Evolutionary conservation across 225 moss, liverwort and hornwort species (phyloP), one percentile per base, ranked within the genome.

Genomic region (Pseudisothecium myosuroides): DNA sequence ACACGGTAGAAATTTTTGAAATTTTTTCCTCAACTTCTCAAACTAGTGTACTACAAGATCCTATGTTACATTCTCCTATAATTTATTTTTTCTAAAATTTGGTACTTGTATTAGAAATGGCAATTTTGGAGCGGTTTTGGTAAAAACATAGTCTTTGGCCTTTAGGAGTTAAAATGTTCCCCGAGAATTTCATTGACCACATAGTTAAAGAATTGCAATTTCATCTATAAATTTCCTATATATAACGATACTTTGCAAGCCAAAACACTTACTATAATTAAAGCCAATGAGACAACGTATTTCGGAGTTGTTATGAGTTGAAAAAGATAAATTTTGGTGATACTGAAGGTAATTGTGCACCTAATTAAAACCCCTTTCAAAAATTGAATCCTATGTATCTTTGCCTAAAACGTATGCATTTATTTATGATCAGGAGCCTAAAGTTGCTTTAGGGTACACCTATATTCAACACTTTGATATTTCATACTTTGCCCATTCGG

Each of bases 361-460:
- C 16, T 72, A 8, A 13, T 43, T 27, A 5, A 26, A 15, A 15
- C 0, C 8, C 41, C 5, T 27, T 72, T 5, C 0, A 13, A 0
- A 41, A 27, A 14, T 43, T 1, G 5, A 15, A 8, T 16, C 16
- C 9, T 5, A 72, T 0, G 27, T 72, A 43, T 27, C 1, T 5
- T 72, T 72, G 26, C 5, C 9, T 72, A 43, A 72, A 72, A 27
- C 1, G 3, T 43, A 17, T 5, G 2, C 2, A 0, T 17, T 11
- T 45, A 47, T 31, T 47, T 1, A 3, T 29, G 6, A 47, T n/a
- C n/a, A n/a, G n/a, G 18, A 74, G 18, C 1, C 6, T 74, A 31
- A 47, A 28, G 4, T 17, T 6, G 4, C 11, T 47, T 29, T 6
- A 43, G 2, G 9, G 0, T 43, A 15, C 3, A 16, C 9, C 4